A percentile compares a stretch with the other conserved stretches of the same genome.
Evolutionary conservation across 495 filamentous ascomycete species (phyloP).

Genomic region (Usnea hakonensis): DNA sequence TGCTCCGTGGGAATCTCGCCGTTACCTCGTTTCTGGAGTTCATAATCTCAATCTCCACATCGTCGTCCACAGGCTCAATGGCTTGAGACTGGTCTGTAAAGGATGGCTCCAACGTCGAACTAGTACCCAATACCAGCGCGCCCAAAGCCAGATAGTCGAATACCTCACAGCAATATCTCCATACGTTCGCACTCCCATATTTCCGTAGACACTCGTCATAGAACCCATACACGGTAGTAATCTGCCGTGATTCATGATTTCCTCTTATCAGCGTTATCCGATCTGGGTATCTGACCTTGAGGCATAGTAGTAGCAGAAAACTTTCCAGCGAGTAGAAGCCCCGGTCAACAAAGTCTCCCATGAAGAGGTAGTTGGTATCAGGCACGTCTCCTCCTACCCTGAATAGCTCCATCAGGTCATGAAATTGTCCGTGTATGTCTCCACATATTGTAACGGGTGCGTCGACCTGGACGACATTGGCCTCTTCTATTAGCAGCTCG

Average conservation of each 20-base stretch:
- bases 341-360: conserved; percentile 98
- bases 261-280: conserved; percentile 95
- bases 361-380: conserved; percentile 97
- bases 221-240: conserved; percentile 97
- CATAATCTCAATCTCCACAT: conserved; percentile 86
- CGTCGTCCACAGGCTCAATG: conserved; percentile 49
- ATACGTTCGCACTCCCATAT: conserved; percentile 95
- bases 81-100: conserved; percentile 39
- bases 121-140: conserved; percentile 85
- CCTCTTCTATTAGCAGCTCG: conserved; percentile 94
- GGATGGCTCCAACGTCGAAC: conserved; percentile 57
- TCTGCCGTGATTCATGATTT: conserved; percentile 96
- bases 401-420: conserved; percentile 98
- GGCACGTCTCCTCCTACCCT: conserved; percentile 90
- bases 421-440: conserved; percentile 97
- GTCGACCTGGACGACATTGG: conserved; percentile 92
- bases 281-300: conserved; percentile 96
- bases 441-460: conserved; percentile 98
- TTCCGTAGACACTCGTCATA: conserved; percentile 98
- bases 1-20: conserved; percentile 55
- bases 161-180: conserved; percentile 97
- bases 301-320: conserved; percentile 85
- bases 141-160: conserved; percentile 97
- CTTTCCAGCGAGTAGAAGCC: conserved; percentile 97
- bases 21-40: conserved; percentile 73